These are phyloP conservation scores for Thuja plicata DNA, from an alignment of 83 land plant genomes.

Conservation along the genomic window DNA sequence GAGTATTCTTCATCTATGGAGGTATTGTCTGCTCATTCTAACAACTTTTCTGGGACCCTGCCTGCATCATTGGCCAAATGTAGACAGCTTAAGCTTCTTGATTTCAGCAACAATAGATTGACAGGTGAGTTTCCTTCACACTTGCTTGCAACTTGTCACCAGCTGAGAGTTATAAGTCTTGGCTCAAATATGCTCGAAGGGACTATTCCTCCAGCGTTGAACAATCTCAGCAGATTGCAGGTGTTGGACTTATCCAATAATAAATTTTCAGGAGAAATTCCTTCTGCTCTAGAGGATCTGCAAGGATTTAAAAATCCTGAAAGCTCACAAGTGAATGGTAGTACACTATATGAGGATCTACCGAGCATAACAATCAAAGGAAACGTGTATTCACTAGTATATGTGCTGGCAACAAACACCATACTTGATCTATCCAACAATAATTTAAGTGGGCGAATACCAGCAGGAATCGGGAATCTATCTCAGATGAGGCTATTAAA, in stretches of 20 bases:
- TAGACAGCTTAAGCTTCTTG: neutral
- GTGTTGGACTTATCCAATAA: constrained; percentile 19
- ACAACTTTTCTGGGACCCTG: neutral
- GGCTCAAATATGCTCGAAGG: constrained; percentile 19
- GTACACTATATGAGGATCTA: neutral
- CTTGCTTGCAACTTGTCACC: constrained; percentile 1
- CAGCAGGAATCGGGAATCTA: neutral
- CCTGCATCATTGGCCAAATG: neutral
- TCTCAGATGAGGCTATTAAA: neutral
- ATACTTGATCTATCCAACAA: neutral
- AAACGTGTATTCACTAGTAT: neutral
- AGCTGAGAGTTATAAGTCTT: constrained; percentile 16
- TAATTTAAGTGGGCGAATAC: neutral
- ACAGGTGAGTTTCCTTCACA: neutral
- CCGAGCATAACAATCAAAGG: neutral
- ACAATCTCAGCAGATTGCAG: constrained; percentile 18
- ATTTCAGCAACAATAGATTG: neutral
- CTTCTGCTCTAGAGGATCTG: neutral
- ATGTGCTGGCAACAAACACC: neutral
- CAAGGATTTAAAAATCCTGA: neutral
- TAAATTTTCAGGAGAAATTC: neutral
- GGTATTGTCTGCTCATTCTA: neutral
- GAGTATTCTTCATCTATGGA: neutral
- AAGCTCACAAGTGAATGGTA: neutral
- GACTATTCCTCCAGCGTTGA: constrained; percentile 16